Base-by-base conservation (phyloP, 192 early-diverging fungal species). In the Entomortierella chlamydospora region DNA sequence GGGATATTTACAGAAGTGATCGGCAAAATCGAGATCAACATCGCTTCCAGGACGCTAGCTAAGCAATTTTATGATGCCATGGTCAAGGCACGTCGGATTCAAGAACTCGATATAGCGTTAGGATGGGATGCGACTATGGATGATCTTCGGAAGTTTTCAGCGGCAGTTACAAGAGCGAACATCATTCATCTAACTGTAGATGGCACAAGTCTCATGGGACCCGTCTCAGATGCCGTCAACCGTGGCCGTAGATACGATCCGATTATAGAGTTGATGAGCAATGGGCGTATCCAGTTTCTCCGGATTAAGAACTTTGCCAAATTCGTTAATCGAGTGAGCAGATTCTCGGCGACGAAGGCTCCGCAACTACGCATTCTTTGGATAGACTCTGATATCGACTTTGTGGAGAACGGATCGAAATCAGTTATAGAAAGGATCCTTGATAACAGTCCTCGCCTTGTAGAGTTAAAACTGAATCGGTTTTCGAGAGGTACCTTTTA, bases 121-220 rank as follows among this genome's bases (percentile, higher is more conserved):
- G 25, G 4, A 15, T 67, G 65, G 53, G 55, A 67, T 28, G 65
- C 55, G 11, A 31, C 54, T 33, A 42, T 47, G 53, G 28, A 54
- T 2, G 65, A 67, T 31, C 42, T 67, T 3, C 42, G 22, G 30
- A 1, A 7, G 29, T 57, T 67, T 17, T 23, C 42, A 18, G 12
- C 2, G 34, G 55, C 65, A 0, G 37, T 57, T 9, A 47, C 20
- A 0, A 30, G 13, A 23, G 30, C 65, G 10, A 57, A 56, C n/a
- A 12, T 67, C 12, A 22, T 45, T 7, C 9, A 28, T 2, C 26
- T 67, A 0, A 29, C 54, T 10, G 25, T 67, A 1, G 53, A 57
- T 22, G 65, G 65, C 0, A 18, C 7, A 4, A 5, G 57, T 41
- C 34, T 67, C 25, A n/a, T 20, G 20, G 54, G 65, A 20, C 65